Percentiles rank a stretch among this genome's conserved stretches.
Conservation (phyloP, 257 asterid genomes). For the Capsicum rhomboideum region DNA sequence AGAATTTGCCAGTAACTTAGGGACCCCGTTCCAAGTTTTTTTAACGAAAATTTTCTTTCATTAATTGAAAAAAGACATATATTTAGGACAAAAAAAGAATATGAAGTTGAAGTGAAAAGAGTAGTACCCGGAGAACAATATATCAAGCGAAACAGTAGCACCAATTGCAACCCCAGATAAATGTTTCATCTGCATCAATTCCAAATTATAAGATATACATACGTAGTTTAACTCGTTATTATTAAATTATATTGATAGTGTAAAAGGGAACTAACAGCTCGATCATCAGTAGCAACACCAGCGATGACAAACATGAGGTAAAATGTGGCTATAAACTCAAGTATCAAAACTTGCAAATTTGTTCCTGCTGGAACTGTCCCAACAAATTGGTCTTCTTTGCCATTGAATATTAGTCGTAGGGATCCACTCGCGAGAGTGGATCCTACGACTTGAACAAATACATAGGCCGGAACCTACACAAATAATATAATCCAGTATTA, state of each 20-base stretch:
- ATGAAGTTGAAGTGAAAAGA: not conserved
- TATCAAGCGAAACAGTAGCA: conserved; percentile 13
- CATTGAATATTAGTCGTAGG: conserved; percentile 10
- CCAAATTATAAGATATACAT: not conserved
- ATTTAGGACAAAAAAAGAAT: too few relatives aligned
- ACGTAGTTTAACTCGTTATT: not conserved
- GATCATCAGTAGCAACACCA: conserved; percentile 18
- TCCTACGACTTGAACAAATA: conserved; percentile 18
- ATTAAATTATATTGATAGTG: not conserved
- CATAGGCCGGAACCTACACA: conserved; percentile 9
- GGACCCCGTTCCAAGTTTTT: too few relatives aligned
- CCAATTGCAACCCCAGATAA: conserved; percentile 19
- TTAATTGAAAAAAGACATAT: too few relatives aligned
- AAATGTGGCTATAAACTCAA: conserved; percentile 25
- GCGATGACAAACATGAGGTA: conserved; percentile 23
- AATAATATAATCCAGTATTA: not conserved
- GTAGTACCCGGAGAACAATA: conserved; percentile 25
- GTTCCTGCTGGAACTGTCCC: conserved; percentile 27
- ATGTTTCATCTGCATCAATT: conserved; percentile 8
- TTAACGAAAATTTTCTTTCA: too few relatives aligned
- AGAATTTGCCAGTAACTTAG: too few relatives aligned
- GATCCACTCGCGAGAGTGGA: conserved; percentile 25
- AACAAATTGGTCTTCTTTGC: conserved; percentile 13
- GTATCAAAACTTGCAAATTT: conserved; percentile 14
- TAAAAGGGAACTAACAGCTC: conserved; percentile 3